A percentile compares a stretch with the other conserved stretches of the same genome.
Conservation (phyloP, 1,139 yeast species). For the Lodderomyces pseudojiufengensis region DNA sequence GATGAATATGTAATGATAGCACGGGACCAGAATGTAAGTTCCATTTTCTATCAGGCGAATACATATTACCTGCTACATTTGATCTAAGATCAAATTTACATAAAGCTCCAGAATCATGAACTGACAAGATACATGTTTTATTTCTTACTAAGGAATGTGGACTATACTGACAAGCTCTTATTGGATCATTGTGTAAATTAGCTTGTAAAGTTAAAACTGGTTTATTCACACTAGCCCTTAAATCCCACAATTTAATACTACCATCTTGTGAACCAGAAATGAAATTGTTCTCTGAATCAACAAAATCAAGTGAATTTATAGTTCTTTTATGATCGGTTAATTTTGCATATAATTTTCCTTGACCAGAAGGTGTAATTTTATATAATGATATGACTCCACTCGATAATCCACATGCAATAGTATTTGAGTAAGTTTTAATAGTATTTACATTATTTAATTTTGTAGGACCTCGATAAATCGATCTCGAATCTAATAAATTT, state of each 20-base stretch:
- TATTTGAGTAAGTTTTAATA: slow-evolving; percentile 31
- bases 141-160: slow-evolving; percentile 40
- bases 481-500: slow-evolving; percentile 46
- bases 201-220: slow-evolving; percentile 44
- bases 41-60: slow-evolving; percentile 61
- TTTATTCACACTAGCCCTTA: slow-evolving; percentile 49
- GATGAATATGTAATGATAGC: slow-evolving; percentile 83
- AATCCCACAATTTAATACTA: slow-evolving; percentile 81
- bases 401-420: slow-evolving; percentile 42
- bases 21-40: slow-evolving; percentile 95
- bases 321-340: slow-evolving; percentile 75
- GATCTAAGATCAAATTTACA: slow-evolving; percentile 78
- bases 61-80: slow-evolving; percentile 11
- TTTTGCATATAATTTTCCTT: slow-evolving; percentile 39
- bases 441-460: slow-evolving; percentile 43
- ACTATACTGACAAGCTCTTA: slow-evolving; percentile 59
- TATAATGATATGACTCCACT: slow-evolving; percentile 36
- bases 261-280: slow-evolving; percentile 94
- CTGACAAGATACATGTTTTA: slow-evolving; percentile 45
- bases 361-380: slow-evolving; percentile 33
- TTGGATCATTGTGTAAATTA: slow-evolving; percentile 61
- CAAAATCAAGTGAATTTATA: slow-evolving; percentile 74
- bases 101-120: slow-evolving; percentile 86
- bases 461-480: slow-evolving; percentile 32
- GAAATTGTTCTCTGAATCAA: slow-evolving; percentile 52